Conservation (phyloP, 2,329 filamentous ascomycete species). For the Penicillium sumatraense region DNA sequence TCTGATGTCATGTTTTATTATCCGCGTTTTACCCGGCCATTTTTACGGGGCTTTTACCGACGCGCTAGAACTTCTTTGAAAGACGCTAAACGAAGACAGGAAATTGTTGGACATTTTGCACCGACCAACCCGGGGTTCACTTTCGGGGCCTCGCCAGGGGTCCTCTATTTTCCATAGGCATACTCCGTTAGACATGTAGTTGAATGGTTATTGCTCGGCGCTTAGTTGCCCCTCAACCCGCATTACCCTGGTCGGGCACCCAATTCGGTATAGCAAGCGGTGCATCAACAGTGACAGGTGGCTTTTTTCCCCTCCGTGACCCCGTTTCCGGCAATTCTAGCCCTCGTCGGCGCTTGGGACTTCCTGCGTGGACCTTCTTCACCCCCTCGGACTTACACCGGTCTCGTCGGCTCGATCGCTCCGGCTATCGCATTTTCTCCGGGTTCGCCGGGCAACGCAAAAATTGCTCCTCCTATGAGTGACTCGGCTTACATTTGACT, state of each 20-base stretch:
- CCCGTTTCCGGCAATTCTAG: background rate
- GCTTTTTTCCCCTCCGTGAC: background rate
- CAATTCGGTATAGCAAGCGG: conserved; percentile 9
- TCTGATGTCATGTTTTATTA: conserved; percentile 18
- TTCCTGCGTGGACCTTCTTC: background rate
- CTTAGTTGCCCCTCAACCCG: background rate
- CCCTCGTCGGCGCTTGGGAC: background rate
- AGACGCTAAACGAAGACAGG: background rate
- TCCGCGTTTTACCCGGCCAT: conserved; percentile 11
- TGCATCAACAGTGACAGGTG: background rate
- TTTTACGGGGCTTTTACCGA: conserved; percentile 8
- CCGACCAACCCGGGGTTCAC: background rate
- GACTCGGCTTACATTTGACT: background rate
- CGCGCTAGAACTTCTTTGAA: too few species aligned
- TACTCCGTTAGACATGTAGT: too few species aligned
- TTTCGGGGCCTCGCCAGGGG: background rate
- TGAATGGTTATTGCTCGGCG: background rate
- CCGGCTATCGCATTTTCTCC: conserved; percentile 1
- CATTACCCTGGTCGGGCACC: conserved; percentile 14
- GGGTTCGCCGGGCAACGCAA: background rate
- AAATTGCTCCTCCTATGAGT: too few species aligned
- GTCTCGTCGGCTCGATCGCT: conserved; percentile 18
- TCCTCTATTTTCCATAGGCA: background rate
- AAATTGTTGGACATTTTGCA: background rate
- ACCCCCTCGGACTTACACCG: conserved; percentile 19